A percentile compares a stretch with the other conserved stretches of the same genome.
These are phyloP conservation scores for Penicillium antarcticum DNA, from an alignment of 495 filamentous ascomycete species.

Conservation along the genomic window DNA sequence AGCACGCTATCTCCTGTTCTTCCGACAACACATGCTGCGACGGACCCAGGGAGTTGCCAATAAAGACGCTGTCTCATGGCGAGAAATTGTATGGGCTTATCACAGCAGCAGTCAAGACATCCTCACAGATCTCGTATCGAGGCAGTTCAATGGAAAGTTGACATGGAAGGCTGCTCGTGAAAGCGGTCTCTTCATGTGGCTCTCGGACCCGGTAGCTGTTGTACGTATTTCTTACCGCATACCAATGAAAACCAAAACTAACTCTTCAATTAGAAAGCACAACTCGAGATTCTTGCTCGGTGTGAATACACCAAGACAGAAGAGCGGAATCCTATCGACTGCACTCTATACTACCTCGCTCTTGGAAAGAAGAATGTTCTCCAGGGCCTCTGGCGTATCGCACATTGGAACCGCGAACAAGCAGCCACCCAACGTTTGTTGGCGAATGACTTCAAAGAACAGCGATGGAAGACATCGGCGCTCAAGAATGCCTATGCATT, in stretches of 20 bases:
- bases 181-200: slow-evolving; percentile 94
- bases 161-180: slow-evolving; percentile 82
- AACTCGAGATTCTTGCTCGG: slow-evolving; percentile 85
- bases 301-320: slow-evolving; percentile 91
- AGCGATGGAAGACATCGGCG: slow-evolving; percentile 84
- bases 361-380: slow-evolving; percentile 89
- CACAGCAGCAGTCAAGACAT: slow-evolving; percentile 93
- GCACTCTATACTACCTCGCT: slow-evolving; percentile 87
- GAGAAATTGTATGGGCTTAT: slow-evolving; percentile 93
- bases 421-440: slow-evolving; percentile 69
- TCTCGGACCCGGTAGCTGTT: slow-evolving; percentile 70
- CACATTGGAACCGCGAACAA: slow-evolving; percentile 86
- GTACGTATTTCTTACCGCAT: slow-evolving; percentile 46
- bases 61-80: slow-evolving; percentile 75
- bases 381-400: slow-evolving; percentile 94
- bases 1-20: slow-evolving; percentile 85
- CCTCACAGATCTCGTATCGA: slow-evolving; percentile 79
- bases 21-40: slow-evolving; percentile 76
- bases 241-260: slow-evolving; percentile 8
- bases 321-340: slow-evolving; percentile 89
- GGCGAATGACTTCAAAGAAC: slow-evolving; percentile 81
- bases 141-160: slow-evolving; percentile 73
- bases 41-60: slow-evolving; percentile 56
- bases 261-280: slow-evolving; percentile 52
- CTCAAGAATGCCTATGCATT: slow-evolving; percentile 98